Conservation (phyloP, 2,329 filamentous ascomycete genomes). For the Monosporascus cannonballus region DNA sequence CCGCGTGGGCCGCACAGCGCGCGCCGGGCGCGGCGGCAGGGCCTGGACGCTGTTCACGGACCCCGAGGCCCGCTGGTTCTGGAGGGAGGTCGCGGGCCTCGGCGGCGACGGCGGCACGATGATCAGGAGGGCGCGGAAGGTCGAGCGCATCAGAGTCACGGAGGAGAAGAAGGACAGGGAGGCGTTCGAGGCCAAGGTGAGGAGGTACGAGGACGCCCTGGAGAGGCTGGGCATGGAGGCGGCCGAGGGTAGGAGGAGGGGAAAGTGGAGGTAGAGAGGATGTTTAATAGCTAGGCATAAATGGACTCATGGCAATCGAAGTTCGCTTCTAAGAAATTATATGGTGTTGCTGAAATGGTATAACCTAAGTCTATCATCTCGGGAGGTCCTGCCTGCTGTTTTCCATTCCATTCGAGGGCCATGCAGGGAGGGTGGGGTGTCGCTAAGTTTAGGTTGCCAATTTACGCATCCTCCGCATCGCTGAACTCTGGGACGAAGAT, state of each 20-base stretch:
- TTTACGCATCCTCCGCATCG: too few species aligned
- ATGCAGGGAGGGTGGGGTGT: too few species aligned
- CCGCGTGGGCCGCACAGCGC: constrained; percentile 82
- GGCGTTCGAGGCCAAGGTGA: constrained; percentile 43
- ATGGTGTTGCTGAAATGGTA: too few species aligned
- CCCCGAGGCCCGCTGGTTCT: constrained; percentile 86
- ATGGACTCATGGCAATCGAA: too few species aligned
- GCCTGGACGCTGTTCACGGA: constrained; percentile 86
- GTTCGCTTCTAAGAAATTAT: too few species aligned
- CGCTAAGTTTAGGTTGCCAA: too few species aligned
- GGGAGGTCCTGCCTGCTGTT: too few species aligned
- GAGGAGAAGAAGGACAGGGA: constrained; percentile 26
- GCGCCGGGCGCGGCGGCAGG: constrained; percentile 67
- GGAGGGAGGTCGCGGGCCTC: constrained; percentile 65
- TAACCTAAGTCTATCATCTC: too few species aligned
- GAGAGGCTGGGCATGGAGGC: constrained; percentile 58
- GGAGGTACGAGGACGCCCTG: constrained; percentile 50
- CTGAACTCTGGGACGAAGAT: too few species aligned
- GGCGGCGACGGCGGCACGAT: not conserved
- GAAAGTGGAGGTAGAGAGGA: not conserved
- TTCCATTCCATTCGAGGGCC: too few species aligned
- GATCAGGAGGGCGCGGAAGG: constrained; percentile 36
- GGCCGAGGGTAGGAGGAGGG: constrained; percentile 14
- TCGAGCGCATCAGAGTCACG: constrained; percentile 41
- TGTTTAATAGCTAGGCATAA: too few species aligned